Percentiles rank a stretch among this genome's conserved stretches.
These are phyloP conservation scores for Gigaspora rosea DNA, from an alignment of 192 early-diverging fungal genomes.

Conservation along the genomic window DNA sequence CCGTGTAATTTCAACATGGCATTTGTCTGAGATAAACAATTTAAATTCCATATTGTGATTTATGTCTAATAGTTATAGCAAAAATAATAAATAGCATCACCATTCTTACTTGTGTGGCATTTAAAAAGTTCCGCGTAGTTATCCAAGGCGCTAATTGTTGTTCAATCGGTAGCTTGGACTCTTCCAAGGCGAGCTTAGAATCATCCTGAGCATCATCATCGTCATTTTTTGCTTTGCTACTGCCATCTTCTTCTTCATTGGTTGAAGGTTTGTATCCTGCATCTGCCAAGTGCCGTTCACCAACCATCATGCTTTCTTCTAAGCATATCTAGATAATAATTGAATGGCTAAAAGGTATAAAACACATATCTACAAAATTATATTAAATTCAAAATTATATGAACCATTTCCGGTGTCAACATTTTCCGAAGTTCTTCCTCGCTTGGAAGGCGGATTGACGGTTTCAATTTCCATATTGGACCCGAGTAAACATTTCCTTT, in stretches of 20 bases:
- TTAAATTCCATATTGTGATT: neutral
- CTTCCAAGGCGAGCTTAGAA: slow-evolving; percentile 36
- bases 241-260: slow-evolving; percentile 65
- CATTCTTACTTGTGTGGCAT: slow-evolving; percentile 67
- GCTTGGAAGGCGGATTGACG: slow-evolving; percentile 62
- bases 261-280: slow-evolving; percentile 76
- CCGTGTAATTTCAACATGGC: slow-evolving; percentile 95
- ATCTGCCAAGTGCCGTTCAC: slow-evolving; percentile 88
- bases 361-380: neutral
- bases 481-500: slow-evolving; percentile 67
- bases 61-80: no score
- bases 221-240: slow-evolving; percentile 55
- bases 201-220: slow-evolving; percentile 70
- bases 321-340: slow-evolving; percentile 57
- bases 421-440: slow-evolving; percentile 92
- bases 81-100: neutral
- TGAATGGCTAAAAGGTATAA: neutral
- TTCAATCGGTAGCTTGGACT: slow-evolving; percentile 81
- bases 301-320: slow-evolving; percentile 90
- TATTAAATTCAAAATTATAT: neutral
- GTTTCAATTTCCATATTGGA: slow-evolving; percentile 92
- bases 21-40: slow-evolving; percentile 53
- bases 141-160: slow-evolving; percentile 95
- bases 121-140: slow-evolving; percentile 92
- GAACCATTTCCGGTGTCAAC: slow-evolving; percentile 91